These are phyloP conservation scores for Knufia petricola DNA, from an alignment of 2,329 filamentous ascomycete genomes.

Conservation along the genomic window DNA sequence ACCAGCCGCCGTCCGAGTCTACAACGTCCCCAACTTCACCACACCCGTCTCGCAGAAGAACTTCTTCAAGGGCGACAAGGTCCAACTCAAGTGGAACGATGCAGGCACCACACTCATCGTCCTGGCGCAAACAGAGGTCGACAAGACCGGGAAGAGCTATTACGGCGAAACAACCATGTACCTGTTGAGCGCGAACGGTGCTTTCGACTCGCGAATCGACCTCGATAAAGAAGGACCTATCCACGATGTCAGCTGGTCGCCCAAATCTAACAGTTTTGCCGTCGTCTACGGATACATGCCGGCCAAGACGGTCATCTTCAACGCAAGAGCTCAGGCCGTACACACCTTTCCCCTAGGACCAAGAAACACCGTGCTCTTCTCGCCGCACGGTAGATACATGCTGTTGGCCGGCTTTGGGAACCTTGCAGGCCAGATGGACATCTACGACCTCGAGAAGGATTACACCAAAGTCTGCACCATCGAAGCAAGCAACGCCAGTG, in stretches of 20 bases:
- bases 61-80: constrained; percentile 98
- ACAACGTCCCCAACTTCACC: constrained; percentile 79
- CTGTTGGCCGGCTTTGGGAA: constrained; percentile 96
- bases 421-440: constrained; percentile 91
- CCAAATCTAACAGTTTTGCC: constrained; percentile 94
- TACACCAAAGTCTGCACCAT: constrained; percentile 88
- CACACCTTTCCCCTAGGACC: constrained; percentile 81
- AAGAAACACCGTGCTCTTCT: constrained; percentile 91
- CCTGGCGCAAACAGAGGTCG: constrained; percentile 92
- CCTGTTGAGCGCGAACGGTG: constrained; percentile 80
- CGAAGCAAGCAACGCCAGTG: constrained; percentile 87
- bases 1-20: constrained; percentile 89
- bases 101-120: constrained; percentile 86
- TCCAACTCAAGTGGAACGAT: constrained; percentile 96
- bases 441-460: constrained; percentile 92
- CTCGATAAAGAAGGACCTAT: constrained; percentile 97
- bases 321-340: constrained; percentile 68
- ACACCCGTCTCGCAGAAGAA: constrained; percentile 88
- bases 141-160: constrained; percentile 98
- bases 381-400: constrained; percentile 84
- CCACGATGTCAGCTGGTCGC: constrained; percentile 96
- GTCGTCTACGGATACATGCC: constrained; percentile 98
- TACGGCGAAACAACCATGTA: constrained; percentile 98
- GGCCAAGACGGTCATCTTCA: constrained; percentile 98
- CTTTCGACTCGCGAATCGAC: constrained; percentile 83